phyloP scores from a whole-genome alignment of 495 filamentous ascomycete species.

The Terfezia claveryi region DNA sequence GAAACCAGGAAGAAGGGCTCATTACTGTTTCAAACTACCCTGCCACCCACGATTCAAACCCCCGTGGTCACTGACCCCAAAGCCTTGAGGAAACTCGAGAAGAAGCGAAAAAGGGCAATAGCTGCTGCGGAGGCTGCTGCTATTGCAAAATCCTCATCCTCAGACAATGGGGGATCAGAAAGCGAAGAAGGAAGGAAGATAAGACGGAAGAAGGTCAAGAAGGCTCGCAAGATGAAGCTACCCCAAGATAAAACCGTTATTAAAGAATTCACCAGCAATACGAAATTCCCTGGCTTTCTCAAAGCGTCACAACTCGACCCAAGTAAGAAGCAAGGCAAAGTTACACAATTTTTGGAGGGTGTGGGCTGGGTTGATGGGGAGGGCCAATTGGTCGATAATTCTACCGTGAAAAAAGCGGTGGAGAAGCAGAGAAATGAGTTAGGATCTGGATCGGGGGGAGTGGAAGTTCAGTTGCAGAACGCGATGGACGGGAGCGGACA shows the following conservation, averaged over 20 bases:
- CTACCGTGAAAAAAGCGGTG: neutral
- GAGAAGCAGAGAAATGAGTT: neutral
- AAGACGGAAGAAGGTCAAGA: constrained; percentile 34
- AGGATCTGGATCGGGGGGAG: no score
- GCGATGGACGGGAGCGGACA: no score
- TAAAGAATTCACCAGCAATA: constrained; percentile 57
- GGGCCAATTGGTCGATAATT: constrained; percentile 46
- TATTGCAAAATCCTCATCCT: neutral
- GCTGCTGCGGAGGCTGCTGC: no score
- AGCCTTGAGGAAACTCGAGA: neutral
- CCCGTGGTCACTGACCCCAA: neutral
- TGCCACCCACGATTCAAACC: neutral
- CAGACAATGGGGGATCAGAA: constrained; percentile 23
- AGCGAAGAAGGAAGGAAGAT: constrained; percentile 28
- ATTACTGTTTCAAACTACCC: neutral
- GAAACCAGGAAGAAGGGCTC: constrained; percentile 16
- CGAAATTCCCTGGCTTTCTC: constrained; percentile 58
- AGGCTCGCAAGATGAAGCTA: constrained; percentile 23
- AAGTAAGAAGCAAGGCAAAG: constrained; percentile 9
- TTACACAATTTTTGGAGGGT: constrained; percentile 41
- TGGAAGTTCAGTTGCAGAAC: no score
- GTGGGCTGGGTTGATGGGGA: constrained; percentile 74
- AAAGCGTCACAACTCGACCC: constrained; percentile 24
- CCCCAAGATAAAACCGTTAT: constrained; percentile 35
- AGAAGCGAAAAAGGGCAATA: constrained; percentile 2